Evolutionary conservation across 2,329 filamentous ascomycete species (phyloP), one percentile per base, ranked within the genome.

Genomic region (Epichloe scottii): DNA sequence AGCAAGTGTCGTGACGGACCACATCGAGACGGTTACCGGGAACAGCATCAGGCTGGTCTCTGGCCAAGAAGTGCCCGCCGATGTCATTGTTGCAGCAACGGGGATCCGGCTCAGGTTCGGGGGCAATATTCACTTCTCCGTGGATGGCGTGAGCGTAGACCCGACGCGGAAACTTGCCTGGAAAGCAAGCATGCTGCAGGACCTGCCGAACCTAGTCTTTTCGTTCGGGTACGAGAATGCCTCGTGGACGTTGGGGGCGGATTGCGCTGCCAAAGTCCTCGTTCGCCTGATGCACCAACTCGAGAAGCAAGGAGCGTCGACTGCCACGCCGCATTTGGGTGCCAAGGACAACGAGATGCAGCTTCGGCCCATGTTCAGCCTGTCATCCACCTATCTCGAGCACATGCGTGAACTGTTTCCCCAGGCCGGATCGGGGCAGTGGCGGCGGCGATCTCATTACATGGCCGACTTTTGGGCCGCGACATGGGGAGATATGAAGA

Each of bases 31-130:
- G 0, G 67, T 77, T 6, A 76, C 74, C 0, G 57, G 65, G 1
- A 58, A 63, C 1, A 66, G 68, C 23, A 69, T 82, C 7, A 58
- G 63, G 41, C 69, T 79, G 26, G 55, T 66, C 8, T 67, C 67
- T 2, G 70, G 74, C 3, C 59, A 67, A 58, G 66, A 54, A 0
- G 60, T 85, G 0, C 61, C 73, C 12, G 74, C 81, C 0, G 82
- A 85, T 57, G 71, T 79, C 51, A 82, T 86, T 55, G 68, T 85
- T 50, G 83, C 81, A 0, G 82, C 82, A 0, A 85, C 82, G 0
- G 82, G 82, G 0, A 69, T 84, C 2, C 73, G 73, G 49, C 62
- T 85, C 42, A 62, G 69, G 10, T 68, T 85, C 38, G 76, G 73
- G 1, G 80, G 80, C 23, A 69, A 71, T 19, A 72, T 78, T 34